phyloP scores from a whole-genome alignment of 257 asterid species.

The Fraxinus excelsior region DNA sequence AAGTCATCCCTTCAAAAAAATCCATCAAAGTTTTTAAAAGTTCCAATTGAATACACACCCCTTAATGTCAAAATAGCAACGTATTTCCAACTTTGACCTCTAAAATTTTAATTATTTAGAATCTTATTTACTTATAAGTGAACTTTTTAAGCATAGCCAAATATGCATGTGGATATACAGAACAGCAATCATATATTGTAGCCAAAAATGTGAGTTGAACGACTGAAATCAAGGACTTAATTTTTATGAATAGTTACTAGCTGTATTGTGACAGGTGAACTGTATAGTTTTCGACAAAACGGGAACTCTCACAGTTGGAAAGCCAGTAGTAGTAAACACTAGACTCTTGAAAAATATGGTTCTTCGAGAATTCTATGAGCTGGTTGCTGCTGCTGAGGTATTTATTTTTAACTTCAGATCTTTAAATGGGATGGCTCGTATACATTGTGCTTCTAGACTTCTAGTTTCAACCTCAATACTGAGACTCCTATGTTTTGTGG shows the following conservation, averaged over 20 bases:
- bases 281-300: conserved; percentile 82
- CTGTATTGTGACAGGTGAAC: conserved; percentile 49
- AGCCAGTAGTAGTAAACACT: conserved; percentile 67
- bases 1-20: too few species aligned
- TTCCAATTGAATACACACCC: too few species aligned
- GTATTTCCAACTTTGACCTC: not conserved
- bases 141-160: not conserved
- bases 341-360: conserved; percentile 55
- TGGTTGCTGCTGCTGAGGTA: conserved; percentile 90
- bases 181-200: not conserved
- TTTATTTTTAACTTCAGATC: not conserved
- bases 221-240: not conserved
- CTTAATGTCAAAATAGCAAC: not conserved
- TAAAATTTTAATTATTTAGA: not conserved
- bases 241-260: not conserved
- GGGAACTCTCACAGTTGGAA: conserved; percentile 81
- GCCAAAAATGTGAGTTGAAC: not conserved
- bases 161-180: not conserved
- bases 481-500: too few species aligned
- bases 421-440: not conserved
- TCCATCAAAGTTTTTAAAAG: too few species aligned
- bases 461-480: not conserved
- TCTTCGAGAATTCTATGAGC: conserved; percentile 55
- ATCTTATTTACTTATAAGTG: not conserved
- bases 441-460: not conserved